Conservation (phyloP, 2,329 filamentous ascomycete species). For the Penicillium hesseltinei region DNA sequence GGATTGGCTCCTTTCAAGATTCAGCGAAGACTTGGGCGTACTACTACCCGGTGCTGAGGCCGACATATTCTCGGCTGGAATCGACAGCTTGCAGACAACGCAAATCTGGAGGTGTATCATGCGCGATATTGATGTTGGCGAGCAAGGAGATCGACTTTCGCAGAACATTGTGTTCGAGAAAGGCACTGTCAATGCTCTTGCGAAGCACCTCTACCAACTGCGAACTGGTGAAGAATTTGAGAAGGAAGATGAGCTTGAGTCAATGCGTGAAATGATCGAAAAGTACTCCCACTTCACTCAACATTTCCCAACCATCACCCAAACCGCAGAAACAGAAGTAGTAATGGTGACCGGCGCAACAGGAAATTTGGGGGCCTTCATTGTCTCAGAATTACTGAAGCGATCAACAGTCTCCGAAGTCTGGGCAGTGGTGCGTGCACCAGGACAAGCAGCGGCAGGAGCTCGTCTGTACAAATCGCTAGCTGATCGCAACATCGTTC, state of each 20-base stretch:
- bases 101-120: conserved; percentile 55
- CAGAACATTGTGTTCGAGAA: conserved; percentile 62
- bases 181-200: conserved; percentile 50
- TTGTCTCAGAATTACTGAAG: conserved; percentile 49
- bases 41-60: conserved; percentile 37
- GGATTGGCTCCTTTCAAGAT: conserved; percentile 47
- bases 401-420: conserved; percentile 44
- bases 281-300: conserved; percentile 43
- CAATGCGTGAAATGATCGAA: conserved; percentile 49
- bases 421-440: conserved; percentile 56
- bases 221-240: conserved; percentile 37
- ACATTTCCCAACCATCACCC: conserved; percentile 25
- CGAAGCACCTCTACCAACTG: conserved; percentile 47
- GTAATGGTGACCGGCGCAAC: conserved; percentile 62
- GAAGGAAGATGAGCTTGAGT: conserved; percentile 41
- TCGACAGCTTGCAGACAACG: conserved; percentile 61
- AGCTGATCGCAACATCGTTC: conserved; percentile 32
- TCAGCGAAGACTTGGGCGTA: conserved; percentile 21
- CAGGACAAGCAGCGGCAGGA: conserved; percentile 38
- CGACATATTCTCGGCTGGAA: conserved; percentile 59
- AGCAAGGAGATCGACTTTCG: conserved; percentile 41
- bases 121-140: conserved; percentile 51
- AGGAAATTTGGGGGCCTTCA: conserved; percentile 63
- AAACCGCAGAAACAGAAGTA: conserved; percentile 27
- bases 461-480: conserved; percentile 49